phyloP scores from a whole-genome alignment of 345 rosid species.

The Gossypium arboreum region DNA sequence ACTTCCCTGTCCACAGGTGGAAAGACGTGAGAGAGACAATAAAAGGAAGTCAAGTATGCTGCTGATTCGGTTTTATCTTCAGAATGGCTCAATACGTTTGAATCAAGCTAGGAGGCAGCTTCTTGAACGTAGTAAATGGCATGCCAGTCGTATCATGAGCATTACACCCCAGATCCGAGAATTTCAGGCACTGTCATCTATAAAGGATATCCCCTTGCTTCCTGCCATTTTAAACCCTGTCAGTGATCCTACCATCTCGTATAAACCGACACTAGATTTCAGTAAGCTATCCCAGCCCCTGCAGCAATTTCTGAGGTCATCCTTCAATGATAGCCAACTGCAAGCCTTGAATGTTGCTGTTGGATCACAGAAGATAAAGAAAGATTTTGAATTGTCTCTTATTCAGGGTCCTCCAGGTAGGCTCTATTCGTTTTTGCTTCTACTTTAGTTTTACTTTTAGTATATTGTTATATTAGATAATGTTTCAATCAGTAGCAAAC shows the following conservation, averaged over 20 bases:
- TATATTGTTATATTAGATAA: background rate
- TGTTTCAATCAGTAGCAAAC: background rate
- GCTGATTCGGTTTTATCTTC: slow-evolving; percentile 77
- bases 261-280: slow-evolving; percentile 39
- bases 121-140: slow-evolving; percentile 97
- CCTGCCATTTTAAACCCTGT: slow-evolving; percentile 70
- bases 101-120: slow-evolving; percentile 90
- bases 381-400: slow-evolving; percentile 70
- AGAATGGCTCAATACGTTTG: slow-evolving; percentile 61
- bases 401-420: slow-evolving; percentile 99
- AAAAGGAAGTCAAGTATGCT: slow-evolving; percentile 67
- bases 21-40: slow-evolving; percentile 89
- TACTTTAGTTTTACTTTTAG: background rate
- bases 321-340: slow-evolving; percentile 85
- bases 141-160: slow-evolving; percentile 81
- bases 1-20: slow-evolving; percentile 57
- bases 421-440: background rate
- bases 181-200: slow-evolving; percentile 83
- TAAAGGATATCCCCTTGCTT: slow-evolving; percentile 67
- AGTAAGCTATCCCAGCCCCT: slow-evolving; percentile 57
- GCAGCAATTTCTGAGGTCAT: slow-evolving; percentile 59
- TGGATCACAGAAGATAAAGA: slow-evolving; percentile 43
- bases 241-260: slow-evolving; percentile 30
- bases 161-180: slow-evolving; percentile 90
- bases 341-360: slow-evolving; percentile 70